phyloP scores from a whole-genome alignment of 2,329 filamentous ascomycete species.

The Fonsecaea pedrosoi region DNA sequence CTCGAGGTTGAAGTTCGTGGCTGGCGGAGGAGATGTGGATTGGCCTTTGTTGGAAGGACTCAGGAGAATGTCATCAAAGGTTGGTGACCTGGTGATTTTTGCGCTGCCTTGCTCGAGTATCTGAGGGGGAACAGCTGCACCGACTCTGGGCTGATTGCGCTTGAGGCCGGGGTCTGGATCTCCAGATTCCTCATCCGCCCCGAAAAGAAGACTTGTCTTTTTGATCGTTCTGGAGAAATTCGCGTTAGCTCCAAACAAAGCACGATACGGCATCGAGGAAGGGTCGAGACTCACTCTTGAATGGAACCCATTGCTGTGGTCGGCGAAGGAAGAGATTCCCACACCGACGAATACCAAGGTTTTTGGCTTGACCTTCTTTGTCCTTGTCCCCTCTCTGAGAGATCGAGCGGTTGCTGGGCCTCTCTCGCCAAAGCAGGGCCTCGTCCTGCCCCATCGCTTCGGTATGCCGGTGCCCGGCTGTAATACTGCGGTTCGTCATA shows the following conservation, averaged over 20 bases:
- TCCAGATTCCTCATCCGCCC: slow-evolving; percentile 13
- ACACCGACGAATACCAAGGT: slow-evolving; percentile 21
- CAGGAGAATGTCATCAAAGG: slow-evolving; percentile 13
- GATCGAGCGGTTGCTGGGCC: background rate
- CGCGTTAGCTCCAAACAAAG: background rate
- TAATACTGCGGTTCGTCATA: background rate
- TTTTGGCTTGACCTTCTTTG: slow-evolving; percentile 5
- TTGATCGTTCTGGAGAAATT: slow-evolving; percentile 16
- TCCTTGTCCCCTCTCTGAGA: background rate
- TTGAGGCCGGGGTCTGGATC: slow-evolving; percentile 13
- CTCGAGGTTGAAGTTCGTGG: background rate
- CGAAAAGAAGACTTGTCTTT: slow-evolving; percentile 21
- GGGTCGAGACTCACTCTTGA: slow-evolving; percentile 15
- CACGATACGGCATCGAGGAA: background rate
- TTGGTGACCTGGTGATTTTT: background rate
- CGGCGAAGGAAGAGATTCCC: slow-evolving; percentile 18
- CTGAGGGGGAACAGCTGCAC: background rate
- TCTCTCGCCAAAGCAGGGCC: background rate
- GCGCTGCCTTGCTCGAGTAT: background rate
- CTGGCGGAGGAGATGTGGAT: background rate
- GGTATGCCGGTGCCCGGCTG: no score
- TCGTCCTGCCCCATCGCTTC: no score
- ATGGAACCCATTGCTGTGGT: slow-evolving; percentile 15
- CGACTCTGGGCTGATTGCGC: background rate
- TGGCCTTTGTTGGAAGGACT: slow-evolving; percentile 7